A percentile compares a stretch with the other conserved stretches of the same genome.
phyloP scores from a whole-genome alignment of 306 rosid genomes.

The Sicyos baderoa region DNA sequence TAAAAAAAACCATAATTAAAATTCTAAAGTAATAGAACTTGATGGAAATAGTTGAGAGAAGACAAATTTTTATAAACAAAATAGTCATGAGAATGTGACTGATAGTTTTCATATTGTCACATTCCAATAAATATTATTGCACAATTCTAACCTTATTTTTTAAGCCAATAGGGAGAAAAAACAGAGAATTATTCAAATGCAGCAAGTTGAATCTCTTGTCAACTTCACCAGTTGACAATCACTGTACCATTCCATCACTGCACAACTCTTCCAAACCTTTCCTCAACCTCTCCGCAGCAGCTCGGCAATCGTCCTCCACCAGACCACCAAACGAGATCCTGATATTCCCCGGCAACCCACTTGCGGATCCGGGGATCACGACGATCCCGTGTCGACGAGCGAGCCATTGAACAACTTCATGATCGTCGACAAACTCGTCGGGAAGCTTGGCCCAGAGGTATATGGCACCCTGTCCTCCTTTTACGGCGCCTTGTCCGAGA shows the following conservation, averaged over 20 bases:
- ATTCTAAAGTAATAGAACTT: neutral
- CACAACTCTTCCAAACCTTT: constrained; percentile 69
- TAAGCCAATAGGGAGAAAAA: neutral
- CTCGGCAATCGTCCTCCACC: constrained; percentile 62
- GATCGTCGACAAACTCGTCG: constrained; percentile 37
- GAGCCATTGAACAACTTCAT: constrained; percentile 74
- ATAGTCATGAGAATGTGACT: neutral
- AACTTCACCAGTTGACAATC: constrained; percentile 25
- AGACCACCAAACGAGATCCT: constrained; percentile 86
- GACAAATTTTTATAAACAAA: neutral
- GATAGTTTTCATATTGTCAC: neutral
- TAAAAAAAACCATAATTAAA: neutral
- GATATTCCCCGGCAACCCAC: constrained; percentile 67
- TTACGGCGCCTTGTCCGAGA: constrained; percentile 66
- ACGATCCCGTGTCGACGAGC: constrained; percentile 67
- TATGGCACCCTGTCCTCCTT: constrained; percentile 94
- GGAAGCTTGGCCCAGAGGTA: constrained; percentile 98
- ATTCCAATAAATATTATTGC: constrained; percentile 14
- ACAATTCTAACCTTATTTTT: neutral
- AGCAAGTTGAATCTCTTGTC: constrained; percentile 24
- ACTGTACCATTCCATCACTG: constrained; percentile 54
- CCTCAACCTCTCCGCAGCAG: constrained; percentile 67
- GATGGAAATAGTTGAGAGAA: neutral
- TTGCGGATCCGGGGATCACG: constrained; percentile 75
- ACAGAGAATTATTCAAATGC: constrained; percentile 36